Base-by-base conservation (phyloP, 1,284 basidiomycete species). In the Irpex lacteus region DNA sequence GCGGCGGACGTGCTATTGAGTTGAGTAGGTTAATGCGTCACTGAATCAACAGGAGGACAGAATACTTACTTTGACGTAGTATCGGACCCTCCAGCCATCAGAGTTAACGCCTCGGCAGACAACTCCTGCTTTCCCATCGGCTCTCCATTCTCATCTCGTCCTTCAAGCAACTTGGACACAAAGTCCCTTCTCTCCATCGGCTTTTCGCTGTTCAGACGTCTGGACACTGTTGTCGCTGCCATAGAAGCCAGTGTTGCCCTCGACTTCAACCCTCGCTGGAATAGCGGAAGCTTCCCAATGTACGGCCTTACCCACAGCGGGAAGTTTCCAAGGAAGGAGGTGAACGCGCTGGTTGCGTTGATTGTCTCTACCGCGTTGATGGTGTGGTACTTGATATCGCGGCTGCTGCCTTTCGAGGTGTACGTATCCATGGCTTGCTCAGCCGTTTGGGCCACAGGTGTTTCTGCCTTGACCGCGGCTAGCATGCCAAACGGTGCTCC, bases 401-500 rank as follows among this genome's bases (percentile, higher is more conserved):
- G 32, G 32, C 32, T n/a, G 53, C 13, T 13, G 32, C 15, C 32
- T 11, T 38, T 36, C 21, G 32, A 36, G 21, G 55, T 26, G 55
- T 32, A 57, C 21, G 55, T 26, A 19, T 38, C 26, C 32, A 57
- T 57, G n/a, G 55, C 37, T 26, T 38, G 32, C 34, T 57, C 55
- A 3, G 15, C 15, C 32, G 55, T 11, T 18, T 26, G 11, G 34
- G 15, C n/a, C 6, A 26, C 55, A 15, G 32, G 55, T 0, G 55
- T 57, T 26, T 47, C 53, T 15, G 32, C 55, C 15, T 38, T 15
- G 11, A 57, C 55, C 3, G 32, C 55, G 6, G 21, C 15, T 18
- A 54, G 53, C 94, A 96, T 96, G 19, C 93, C 94, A 69, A 96
- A 96, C 0, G 94, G 88, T 6, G 84, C 82, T 5, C 94, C 93